A percentile compares a stretch with the other conserved stretches of the same genome.
Evolutionary conservation across 345 rosid genomes (phyloP).

Genomic region (Rhodamnia argentea): DNA sequence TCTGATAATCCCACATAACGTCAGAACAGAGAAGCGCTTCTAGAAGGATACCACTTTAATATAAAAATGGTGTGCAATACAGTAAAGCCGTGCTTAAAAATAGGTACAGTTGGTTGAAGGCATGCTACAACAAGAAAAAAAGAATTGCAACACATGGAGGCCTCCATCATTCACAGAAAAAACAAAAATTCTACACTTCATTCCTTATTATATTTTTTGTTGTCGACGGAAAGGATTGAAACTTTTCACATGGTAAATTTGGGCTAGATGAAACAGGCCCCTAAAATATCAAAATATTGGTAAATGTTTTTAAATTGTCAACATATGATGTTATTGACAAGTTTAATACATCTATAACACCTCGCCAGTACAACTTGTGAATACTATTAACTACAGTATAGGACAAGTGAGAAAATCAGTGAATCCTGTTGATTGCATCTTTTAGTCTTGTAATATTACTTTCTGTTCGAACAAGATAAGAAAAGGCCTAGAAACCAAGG

Average conservation of each 20-base stretch:
- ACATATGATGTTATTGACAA: neutral
- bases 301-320: neutral
- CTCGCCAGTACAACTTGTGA: neutral
- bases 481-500: neutral
- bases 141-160: neutral
- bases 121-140: neutral
- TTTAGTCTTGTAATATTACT: neutral
- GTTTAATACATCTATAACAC: neutral
- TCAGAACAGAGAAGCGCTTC: neutral
- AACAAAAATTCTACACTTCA: neutral
- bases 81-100: neutral
- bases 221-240: neutral
- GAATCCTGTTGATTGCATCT: neutral
- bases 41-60: neutral
- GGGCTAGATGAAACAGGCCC: neutral
- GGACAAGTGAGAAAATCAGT: neutral
- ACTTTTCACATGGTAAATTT: neutral
- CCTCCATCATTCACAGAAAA: neutral
- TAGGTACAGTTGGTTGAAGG: neutral
- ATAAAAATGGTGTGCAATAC: neutral
- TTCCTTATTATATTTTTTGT: neutral
- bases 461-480: neutral
- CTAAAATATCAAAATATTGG: neutral
- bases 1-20: slow-evolving; percentile 19
- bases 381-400: neutral